These are phyloP conservation scores for Erythrophleum fordii DNA, from an alignment of 306 rosid genomes.

Conservation along the genomic window DNA sequence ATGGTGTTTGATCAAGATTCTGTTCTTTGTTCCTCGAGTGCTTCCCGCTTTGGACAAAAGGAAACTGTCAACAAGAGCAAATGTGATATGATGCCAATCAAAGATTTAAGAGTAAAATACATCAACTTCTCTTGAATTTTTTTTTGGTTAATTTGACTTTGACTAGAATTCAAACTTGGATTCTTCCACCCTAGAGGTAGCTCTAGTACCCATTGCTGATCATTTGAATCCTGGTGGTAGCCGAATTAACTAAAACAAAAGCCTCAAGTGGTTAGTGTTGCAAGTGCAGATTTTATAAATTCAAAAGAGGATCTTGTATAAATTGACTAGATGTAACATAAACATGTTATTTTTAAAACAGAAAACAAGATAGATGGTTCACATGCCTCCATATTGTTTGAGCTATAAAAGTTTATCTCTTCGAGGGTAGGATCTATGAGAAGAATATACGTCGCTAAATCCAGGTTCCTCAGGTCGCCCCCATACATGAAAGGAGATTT, in stretches of 20 bases:
- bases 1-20: too few species aligned
- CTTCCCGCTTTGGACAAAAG: neutral
- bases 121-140: neutral
- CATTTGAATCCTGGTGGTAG: too few species aligned
- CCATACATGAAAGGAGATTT: slow-evolving; percentile 45
- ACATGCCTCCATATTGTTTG: slow-evolving; percentile 72
- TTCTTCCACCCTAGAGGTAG: too few species aligned
- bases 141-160: too few species aligned
- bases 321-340: too few species aligned
- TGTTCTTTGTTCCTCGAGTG: too few species aligned
- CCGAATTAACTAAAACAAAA: neutral
- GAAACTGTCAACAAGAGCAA: neutral
- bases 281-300: too few species aligned
- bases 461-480: slow-evolving; percentile 73
- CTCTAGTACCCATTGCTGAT: too few species aligned
- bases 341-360: too few species aligned
- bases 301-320: too few species aligned
- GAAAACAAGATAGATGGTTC: neutral
- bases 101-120: neutral
- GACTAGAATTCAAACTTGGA: too few species aligned
- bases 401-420: slow-evolving; percentile 63
- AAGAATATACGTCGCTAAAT: slow-evolving; percentile 44
- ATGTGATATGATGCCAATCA: neutral
- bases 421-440: slow-evolving; percentile 66
- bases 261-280: neutral